Evolutionary conservation across 1,284 basidiomycete species (phyloP).

Genomic region (Naganishia albida): DNA sequence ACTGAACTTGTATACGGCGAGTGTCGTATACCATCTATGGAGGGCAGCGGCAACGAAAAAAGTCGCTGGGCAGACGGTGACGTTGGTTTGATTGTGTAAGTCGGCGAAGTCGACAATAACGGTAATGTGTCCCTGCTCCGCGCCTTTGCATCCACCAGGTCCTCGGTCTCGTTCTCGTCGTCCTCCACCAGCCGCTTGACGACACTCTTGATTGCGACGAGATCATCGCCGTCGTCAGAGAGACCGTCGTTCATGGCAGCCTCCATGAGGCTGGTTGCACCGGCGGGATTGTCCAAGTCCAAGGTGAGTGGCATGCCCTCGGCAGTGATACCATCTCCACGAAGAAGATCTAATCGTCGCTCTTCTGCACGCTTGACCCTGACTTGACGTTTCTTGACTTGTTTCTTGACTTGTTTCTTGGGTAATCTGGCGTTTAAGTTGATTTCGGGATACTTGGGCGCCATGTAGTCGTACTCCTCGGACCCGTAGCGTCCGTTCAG

Average conservation of each 20-base stretch:
- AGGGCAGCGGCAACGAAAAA: slow-evolving; percentile 18
- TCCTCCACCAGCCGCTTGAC: slow-evolving; percentile 16
- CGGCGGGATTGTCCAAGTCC: not conserved
- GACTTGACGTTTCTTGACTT: slow-evolving; percentile 10
- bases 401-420: slow-evolving; percentile 9
- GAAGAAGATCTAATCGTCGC: slow-evolving; percentile 42
- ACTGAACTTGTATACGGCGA: not conserved
- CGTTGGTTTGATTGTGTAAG: slow-evolving; percentile 25
- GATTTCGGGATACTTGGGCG: not conserved
- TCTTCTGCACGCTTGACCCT: slow-evolving; percentile 23
- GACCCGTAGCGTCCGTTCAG: no score
- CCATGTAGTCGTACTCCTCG: no score
- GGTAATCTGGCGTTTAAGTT: not conserved
- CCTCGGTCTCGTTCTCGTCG: not conserved
- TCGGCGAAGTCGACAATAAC: slow-evolving; percentile 25
- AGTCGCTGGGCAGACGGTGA: slow-evolving; percentile 21
- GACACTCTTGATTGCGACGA: slow-evolving; percentile 6
- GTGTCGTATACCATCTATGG: not conserved
- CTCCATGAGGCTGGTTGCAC: slow-evolving; percentile 3
- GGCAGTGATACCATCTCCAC: slow-evolving; percentile 46
- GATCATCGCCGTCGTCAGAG: slow-evolving; percentile 11
- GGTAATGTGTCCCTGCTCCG: not conserved
- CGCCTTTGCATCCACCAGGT: not conserved
- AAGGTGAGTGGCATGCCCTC: slow-evolving; percentile 14
- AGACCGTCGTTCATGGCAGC: slow-evolving; percentile 1